phyloP scores from a whole-genome alignment of 2,329 filamentous ascomycete genomes.

The Diaporthe capsici region DNA sequence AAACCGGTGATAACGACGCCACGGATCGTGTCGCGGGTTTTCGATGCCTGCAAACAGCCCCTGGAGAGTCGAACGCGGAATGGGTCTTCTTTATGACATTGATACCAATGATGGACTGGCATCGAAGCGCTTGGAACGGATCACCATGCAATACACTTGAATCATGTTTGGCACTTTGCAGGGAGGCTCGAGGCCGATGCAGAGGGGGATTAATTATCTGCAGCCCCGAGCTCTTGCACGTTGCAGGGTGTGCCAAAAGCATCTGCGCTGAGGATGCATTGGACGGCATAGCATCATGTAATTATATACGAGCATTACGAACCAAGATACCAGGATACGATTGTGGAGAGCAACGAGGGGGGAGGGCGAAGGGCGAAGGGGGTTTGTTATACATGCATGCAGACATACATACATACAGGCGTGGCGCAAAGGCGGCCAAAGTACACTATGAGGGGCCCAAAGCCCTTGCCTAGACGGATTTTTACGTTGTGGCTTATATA shows the following conservation, averaged over 20 bases:
- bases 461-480: neutral
- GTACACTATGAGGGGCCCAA: neutral
- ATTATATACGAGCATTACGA: neutral
- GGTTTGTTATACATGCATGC: neutral
- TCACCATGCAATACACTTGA: neutral
- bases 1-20: neutral
- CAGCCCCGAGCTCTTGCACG: neutral
- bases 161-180: neutral
- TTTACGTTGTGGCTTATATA: slow-evolving; percentile 1
- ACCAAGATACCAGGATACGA: neutral
- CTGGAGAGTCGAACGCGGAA: neutral
- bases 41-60: neutral
- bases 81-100: neutral
- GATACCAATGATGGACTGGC: neutral
- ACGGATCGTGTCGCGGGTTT: neutral
- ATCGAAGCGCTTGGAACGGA: neutral
- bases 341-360: neutral
- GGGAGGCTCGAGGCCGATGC: neutral
- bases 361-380: neutral
- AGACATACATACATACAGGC: neutral
- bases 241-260: neutral
- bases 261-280: neutral
- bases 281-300: neutral
- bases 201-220: neutral
- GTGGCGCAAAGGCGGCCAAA: neutral